Percentiles rank a stretch among this genome's conserved stretches.
phyloP scores from a whole-genome alignment of 768 basidiomycete species.

The Pilatotrama ljubarskyi region DNA sequence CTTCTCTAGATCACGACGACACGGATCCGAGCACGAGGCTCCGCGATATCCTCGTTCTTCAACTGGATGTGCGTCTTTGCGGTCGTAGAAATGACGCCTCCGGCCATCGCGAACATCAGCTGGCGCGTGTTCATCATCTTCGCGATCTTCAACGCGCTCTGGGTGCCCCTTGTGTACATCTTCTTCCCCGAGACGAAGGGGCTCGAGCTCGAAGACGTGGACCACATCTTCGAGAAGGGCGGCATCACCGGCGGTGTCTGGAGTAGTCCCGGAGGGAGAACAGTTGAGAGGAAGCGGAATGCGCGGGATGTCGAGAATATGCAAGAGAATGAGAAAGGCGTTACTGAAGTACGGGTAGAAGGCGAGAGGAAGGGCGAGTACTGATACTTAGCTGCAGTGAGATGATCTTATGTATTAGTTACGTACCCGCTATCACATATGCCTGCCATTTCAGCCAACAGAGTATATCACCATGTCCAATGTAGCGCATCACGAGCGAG shows the following conservation, averaged over 20 bases:
- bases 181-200: constrained; percentile 39
- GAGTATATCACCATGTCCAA: too few species aligned
- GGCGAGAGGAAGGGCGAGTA: background rate
- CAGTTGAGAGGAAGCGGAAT: constrained; percentile 28
- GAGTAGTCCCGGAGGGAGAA: constrained; percentile 37
- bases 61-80: constrained; percentile 36
- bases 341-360: background rate
- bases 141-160: constrained; percentile 45
- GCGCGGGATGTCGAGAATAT: constrained; percentile 17
- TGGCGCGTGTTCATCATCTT: constrained; percentile 49
- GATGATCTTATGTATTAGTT: too few species aligned
- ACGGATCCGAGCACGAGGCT: constrained; percentile 38
- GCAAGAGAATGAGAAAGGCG: constrained; percentile 7
- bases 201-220: constrained; percentile 41
- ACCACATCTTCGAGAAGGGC: constrained; percentile 43
- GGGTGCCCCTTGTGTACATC: constrained; percentile 41
- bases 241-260: constrained; percentile 44
- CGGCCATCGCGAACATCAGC: constrained; percentile 43
- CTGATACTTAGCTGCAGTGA: background rate
- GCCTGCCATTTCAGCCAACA: too few species aligned
- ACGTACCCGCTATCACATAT: too few species aligned
- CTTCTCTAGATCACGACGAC: constrained; percentile 37
- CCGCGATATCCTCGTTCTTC: constrained; percentile 32
- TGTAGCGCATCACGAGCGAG: too few species aligned
- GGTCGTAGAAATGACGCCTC: constrained; percentile 44